These are phyloP conservation scores for Escovopsis sp. DNA, from an alignment of 2,329 filamentous ascomycete species.

Conservation along the genomic window DNA sequence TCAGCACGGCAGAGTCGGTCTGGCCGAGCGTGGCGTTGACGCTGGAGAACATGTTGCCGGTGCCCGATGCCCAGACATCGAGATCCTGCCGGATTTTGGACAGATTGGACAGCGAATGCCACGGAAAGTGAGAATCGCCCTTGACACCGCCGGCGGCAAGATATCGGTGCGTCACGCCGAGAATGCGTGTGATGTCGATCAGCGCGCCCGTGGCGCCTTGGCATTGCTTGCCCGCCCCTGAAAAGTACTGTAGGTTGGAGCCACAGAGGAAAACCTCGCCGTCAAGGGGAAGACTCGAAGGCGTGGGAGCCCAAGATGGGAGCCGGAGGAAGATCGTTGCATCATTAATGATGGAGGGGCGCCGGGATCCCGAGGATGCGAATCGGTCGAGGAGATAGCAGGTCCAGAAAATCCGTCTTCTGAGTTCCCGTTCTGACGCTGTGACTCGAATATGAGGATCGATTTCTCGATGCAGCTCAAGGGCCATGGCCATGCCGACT, in stretches of 20 bases:
- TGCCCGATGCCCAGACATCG: slow-evolving; percentile 72
- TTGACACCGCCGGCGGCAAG: slow-evolving; percentile 74
- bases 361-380: slow-evolving; percentile 62
- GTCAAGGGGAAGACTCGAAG: slow-evolving; percentile 47
- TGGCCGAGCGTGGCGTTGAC: slow-evolving; percentile 63
- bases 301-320: slow-evolving; percentile 55
- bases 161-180: slow-evolving; percentile 73
- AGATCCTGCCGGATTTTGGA: slow-evolving; percentile 77
- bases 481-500: slow-evolving; percentile 67
- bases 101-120: slow-evolving; percentile 72
- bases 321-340: slow-evolving; percentile 60
- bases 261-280: slow-evolving; percentile 69
- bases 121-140: slow-evolving; percentile 79
- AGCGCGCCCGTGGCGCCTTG: slow-evolving; percentile 68
- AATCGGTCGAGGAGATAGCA: slow-evolving; percentile 83
- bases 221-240: slow-evolving; percentile 51
- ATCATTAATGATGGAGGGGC: slow-evolving; percentile 67
- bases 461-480: slow-evolving; percentile 67
- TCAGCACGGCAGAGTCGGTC: slow-evolving; percentile 59
- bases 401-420: slow-evolving; percentile 74
- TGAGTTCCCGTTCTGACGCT: slow-evolving; percentile 56
- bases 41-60: slow-evolving; percentile 63
- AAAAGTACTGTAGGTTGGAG: slow-evolving; percentile 60
- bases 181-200: slow-evolving; percentile 68
- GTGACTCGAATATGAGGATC: slow-evolving; percentile 46